phyloP scores from a whole-genome alignment of 495 filamentous ascomycete species.

The Penicillium cinerascens region DNA sequence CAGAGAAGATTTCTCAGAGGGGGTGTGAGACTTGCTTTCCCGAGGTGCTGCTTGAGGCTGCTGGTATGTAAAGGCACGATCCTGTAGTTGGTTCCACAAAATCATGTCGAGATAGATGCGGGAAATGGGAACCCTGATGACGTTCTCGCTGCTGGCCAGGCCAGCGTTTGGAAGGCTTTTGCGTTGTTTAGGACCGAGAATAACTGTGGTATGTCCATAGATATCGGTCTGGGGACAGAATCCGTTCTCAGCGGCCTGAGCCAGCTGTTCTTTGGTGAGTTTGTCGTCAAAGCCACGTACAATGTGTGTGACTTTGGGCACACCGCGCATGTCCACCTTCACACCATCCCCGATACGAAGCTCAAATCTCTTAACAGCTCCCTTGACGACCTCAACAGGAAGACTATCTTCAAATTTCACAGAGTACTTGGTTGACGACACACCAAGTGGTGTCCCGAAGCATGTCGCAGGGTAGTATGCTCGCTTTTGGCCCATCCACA shows the following conservation, averaged over 20 bases:
- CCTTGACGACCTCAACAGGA: constrained; percentile 40
- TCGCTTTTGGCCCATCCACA: constrained; percentile 47
- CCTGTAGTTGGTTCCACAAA: constrained; percentile 48
- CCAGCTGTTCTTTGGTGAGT: constrained; percentile 33
- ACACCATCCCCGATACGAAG: constrained; percentile 47
- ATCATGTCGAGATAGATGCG: constrained; percentile 49
- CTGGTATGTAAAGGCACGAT: constrained; percentile 36
- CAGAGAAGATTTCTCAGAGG: constrained; percentile 38
- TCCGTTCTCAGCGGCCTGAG: constrained; percentile 21
- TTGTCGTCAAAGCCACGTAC: constrained; percentile 43
- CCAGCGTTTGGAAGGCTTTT: constrained; percentile 39
- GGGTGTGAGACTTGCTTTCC: constrained; percentile 33
- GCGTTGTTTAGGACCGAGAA: constrained; percentile 45
- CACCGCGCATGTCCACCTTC: constrained; percentile 47
- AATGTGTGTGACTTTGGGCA: constrained; percentile 46
- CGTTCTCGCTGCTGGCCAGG: constrained; percentile 26
- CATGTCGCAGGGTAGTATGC: constrained; percentile 52
- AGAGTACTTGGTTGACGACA: constrained; percentile 36
- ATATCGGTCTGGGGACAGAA: constrained; percentile 43
- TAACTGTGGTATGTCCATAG: constrained; percentile 41
- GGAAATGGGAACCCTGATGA: constrained; percentile 42
- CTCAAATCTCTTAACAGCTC: constrained; percentile 46
- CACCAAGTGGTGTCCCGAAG: constrained; percentile 38
- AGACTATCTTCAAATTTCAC: constrained; percentile 48
- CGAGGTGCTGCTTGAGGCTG: constrained; percentile 16